A percentile compares a stretch with the other conserved stretches of the same genome.
Evolutionary conservation across 176 grass and related monocot species (phyloP).

Genomic region (Cocos nucifera): DNA sequence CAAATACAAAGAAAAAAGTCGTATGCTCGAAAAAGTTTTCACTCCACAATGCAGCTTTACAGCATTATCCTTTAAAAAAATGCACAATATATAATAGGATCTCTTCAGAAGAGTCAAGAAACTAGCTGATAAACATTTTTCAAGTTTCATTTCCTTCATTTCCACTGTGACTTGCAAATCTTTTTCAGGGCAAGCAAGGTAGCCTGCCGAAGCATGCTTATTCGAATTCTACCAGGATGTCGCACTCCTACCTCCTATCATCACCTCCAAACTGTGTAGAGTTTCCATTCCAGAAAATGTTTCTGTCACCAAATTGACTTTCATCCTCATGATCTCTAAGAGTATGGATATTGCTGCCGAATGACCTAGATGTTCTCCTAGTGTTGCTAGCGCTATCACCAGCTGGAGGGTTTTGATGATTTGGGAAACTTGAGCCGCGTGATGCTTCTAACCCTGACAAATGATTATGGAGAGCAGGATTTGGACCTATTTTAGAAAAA

Average conservation of each 20-base stretch:
- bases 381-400: conserved; percentile 15
- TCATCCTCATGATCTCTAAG: conserved; percentile 37
- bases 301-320: conserved; percentile 41
- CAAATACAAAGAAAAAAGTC: too few species aligned
- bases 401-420: conserved; percentile 13
- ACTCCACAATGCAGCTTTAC: too few species aligned
- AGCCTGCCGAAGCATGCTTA: too few species aligned
- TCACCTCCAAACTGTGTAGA: conserved; percentile 89
- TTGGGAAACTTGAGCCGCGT: not conserved
- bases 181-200: too few species aligned
- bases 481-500: conserved; percentile 21
- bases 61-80: too few species aligned
- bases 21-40: too few species aligned
- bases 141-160: too few species aligned
- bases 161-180: too few species aligned
- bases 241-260: conserved; percentile 35
- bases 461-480: conserved; percentile 19
- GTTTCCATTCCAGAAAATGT: conserved; percentile 97
- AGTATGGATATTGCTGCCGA: conserved; percentile 84
- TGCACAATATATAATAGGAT: too few species aligned
- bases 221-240: too few species aligned
- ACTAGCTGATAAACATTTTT: too few species aligned
- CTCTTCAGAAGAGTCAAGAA: too few species aligned
- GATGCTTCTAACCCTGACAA: conserved; percentile 12
- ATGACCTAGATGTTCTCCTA: conserved; percentile 28